phyloP scores from a whole-genome alignment of 2,329 filamentous ascomycete genomes.

The Aspergillus jensenii region DNA sequence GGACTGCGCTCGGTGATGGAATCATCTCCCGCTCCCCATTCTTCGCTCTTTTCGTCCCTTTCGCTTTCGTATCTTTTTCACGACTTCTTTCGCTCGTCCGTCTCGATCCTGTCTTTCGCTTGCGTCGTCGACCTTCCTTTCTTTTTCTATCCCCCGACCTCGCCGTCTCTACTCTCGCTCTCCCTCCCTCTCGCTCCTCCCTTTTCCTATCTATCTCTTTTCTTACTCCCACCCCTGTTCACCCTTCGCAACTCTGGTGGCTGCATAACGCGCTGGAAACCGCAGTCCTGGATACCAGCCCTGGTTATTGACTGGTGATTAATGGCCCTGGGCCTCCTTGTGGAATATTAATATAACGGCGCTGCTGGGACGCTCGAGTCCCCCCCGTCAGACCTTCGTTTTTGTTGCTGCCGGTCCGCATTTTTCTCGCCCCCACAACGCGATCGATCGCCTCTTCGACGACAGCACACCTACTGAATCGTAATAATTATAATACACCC shows the following conservation, averaged over 20 bases:
- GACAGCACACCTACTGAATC: background rate
- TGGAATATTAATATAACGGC: constrained; percentile 10
- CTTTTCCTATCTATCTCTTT: constrained; percentile 10
- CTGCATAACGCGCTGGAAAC: constrained; percentile 11
- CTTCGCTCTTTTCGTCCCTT: constrained; percentile 11
- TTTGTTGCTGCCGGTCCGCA: constrained; percentile 6
- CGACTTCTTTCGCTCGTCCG: constrained; percentile 8
- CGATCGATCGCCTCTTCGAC: constrained; percentile 6
- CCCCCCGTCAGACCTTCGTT: constrained; percentile 12
- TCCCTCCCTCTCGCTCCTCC: constrained; percentile 13
- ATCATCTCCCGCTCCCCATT: constrained; percentile 3
- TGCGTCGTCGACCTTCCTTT: constrained; percentile 13
- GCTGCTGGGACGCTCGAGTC: constrained; percentile 1
- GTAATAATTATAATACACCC: background rate
- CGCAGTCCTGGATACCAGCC: constrained; percentile 7
- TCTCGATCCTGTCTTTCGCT: constrained; percentile 2
- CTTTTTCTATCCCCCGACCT: constrained; percentile 14
- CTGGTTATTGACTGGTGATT: constrained; percentile 8
- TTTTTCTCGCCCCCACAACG: constrained; percentile 6
- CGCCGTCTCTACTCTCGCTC: constrained; percentile 17
- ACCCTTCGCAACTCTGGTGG: constrained; percentile 10
- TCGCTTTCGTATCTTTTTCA: constrained; percentile 6
- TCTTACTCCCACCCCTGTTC: constrained; percentile 12
- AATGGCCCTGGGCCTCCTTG: constrained; percentile 5
- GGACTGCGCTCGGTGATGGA: constrained; percentile 1